Conservation (phyloP, 179 eudicot genomes). For the Beta macrorhiza region DNA sequence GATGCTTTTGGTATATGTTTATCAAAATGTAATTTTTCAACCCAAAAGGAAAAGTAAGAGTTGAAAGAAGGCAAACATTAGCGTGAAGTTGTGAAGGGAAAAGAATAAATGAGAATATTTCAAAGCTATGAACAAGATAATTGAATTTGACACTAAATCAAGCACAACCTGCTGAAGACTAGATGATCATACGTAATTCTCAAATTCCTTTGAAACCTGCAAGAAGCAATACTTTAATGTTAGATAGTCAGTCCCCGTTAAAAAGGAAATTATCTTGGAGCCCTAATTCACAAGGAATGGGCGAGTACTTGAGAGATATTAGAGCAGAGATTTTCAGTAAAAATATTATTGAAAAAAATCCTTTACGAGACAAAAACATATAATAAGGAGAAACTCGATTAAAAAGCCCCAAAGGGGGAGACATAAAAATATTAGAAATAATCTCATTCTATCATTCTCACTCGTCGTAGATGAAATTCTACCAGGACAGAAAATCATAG, state of each 20-base stretch:
- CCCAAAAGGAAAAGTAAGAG: not conserved
- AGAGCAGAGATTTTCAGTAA: not conserved
- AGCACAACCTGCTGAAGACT: conserved; percentile 85
- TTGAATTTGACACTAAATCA: conserved; percentile 1
- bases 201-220: conserved; percentile 96
- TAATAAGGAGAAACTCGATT: not conserved
- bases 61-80: not conserved
- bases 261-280: not conserved
- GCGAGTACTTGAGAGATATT: not conserved
- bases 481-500: not conserved
- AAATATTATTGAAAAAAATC: no score
- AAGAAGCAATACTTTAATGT: conserved; percentile 15
- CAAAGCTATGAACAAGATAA: conserved; percentile 1
- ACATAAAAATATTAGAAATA: not conserved
- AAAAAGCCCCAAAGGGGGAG: not conserved
- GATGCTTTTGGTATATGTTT: not conserved
- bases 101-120: not conserved
- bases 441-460: not conserved
- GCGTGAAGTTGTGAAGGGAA: not conserved
- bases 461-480: not conserved
- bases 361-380: not conserved
- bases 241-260: not conserved
- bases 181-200: conserved; percentile 86
- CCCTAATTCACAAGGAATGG: not conserved
- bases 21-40: not conserved